phyloP scores from a whole-genome alignment of 1,284 basidiomycete genomes.

The Ganoderma lingzhi region DNA sequence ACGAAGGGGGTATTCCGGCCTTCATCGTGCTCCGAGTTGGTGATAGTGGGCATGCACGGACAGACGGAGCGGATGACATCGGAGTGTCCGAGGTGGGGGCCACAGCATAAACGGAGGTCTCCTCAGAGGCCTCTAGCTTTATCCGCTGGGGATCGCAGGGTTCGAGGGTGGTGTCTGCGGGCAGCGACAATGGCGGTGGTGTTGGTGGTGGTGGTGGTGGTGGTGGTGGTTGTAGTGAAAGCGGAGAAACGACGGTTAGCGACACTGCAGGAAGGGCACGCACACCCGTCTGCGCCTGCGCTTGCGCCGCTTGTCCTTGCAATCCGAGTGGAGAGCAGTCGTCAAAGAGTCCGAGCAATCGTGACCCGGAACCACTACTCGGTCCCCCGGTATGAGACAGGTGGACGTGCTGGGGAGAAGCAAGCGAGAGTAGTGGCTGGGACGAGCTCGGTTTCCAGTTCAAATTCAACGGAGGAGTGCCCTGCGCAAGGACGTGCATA shows the following conservation, averaged over 20 bases:
- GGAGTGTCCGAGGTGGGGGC: constrained; percentile 4
- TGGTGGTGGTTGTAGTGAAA: constrained; percentile 1
- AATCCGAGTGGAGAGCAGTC: constrained; percentile 1
- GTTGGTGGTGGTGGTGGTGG: neutral
- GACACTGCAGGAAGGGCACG: constrained; percentile 16
- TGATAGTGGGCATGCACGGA: constrained; percentile 1
- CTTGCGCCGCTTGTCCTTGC: constrained; percentile 9
- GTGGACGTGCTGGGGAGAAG: constrained; percentile 1
- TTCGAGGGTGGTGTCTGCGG: constrained; percentile 21
- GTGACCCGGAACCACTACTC: constrained; percentile 13
- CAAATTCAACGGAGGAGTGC: constrained; percentile 10
- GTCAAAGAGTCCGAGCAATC: constrained; percentile 7
- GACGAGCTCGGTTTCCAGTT: constrained; percentile 3
- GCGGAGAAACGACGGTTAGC: constrained; percentile 13
- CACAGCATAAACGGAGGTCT: constrained; percentile 2
- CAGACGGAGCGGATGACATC: constrained; percentile 20
- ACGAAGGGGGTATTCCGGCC: constrained; percentile 11
- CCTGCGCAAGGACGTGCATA: constrained; percentile 17
- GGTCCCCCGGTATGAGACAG: neutral
- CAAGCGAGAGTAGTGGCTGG: constrained; percentile 4
- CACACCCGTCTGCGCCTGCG: constrained; percentile 14
- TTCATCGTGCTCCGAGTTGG: constrained; percentile 10
- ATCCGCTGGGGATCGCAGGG: constrained; percentile 20
- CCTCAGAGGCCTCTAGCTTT: constrained; percentile 15
- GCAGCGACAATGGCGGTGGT: neutral